Conservation (phyloP, 2,329 filamentous ascomycete genomes). For the Verticillium klebahnii region DNA sequence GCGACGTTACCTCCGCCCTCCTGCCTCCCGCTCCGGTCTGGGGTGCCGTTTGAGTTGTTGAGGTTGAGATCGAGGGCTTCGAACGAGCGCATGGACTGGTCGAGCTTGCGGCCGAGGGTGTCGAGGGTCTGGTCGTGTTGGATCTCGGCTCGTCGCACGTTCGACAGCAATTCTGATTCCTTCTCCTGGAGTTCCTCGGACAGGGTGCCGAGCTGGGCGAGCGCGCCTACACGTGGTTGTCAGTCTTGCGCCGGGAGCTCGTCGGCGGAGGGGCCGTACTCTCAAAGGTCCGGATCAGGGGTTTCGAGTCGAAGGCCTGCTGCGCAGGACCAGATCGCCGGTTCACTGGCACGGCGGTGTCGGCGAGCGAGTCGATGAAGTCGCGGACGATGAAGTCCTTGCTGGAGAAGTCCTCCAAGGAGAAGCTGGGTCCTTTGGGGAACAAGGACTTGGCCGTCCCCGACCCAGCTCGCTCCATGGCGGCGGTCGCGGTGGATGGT, state of each 20-base stretch:
- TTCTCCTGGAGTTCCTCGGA: conserved; percentile 82
- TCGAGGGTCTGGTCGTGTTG: conserved; percentile 91
- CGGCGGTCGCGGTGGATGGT: conserved; percentile 7
- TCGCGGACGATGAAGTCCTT: conserved; percentile 98
- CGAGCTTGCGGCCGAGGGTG: conserved; percentile 81
- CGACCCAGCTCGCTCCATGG: conserved; percentile 38
- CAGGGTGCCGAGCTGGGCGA: conserved; percentile 64
- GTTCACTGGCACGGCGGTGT: conserved; percentile 72
- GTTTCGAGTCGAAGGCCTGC: conserved; percentile 85
- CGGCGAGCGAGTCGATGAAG: conserved; percentile 90
- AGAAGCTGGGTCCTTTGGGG: conserved; percentile 76
- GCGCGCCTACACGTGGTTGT: conserved; percentile 41
- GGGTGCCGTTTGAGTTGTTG: conserved; percentile 42
- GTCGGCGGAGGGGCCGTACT: conserved; percentile 36
- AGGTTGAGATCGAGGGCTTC: conserved; percentile 82
- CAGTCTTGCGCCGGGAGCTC: background rate
- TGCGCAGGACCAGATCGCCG: conserved; percentile 68
- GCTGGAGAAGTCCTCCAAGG: conserved; percentile 79
- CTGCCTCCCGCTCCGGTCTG: conserved; percentile 40
- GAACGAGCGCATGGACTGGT: conserved; percentile 88
- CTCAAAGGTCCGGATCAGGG: conserved; percentile 92
- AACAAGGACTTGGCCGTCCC: conserved; percentile 61
- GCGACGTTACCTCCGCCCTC: conserved; percentile 77
- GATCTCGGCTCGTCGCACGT: conserved; percentile 84
- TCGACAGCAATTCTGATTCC: conserved; percentile 86